Evolutionary conservation across 2,329 filamentous ascomycete genomes (phyloP).

Genomic region (Beauveria bassiana): DNA sequence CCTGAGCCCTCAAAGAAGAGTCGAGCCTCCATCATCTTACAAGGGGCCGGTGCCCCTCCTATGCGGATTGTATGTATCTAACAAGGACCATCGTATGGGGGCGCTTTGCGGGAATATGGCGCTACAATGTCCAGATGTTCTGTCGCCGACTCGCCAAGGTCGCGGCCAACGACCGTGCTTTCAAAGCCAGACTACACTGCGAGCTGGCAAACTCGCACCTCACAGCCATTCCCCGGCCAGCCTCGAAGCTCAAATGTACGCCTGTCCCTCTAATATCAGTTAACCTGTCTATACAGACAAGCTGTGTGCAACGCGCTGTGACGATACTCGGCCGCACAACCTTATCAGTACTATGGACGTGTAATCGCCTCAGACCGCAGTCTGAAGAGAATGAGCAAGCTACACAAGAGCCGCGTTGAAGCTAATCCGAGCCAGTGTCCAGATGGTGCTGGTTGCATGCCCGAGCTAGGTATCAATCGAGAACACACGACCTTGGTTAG

Average conservation of each 20-base stretch:
- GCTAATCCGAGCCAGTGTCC: background rate
- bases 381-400: background rate
- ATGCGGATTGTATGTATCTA: background rate
- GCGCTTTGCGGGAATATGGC: background rate
- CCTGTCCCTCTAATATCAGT: background rate
- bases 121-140: background rate
- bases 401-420: background rate
- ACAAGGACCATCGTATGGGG: background rate
- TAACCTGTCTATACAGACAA: background rate
- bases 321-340: background rate
- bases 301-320: background rate
- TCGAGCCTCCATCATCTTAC: slow-evolving; percentile 2
- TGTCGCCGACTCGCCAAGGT: background rate
- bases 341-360: background rate
- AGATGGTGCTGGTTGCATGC: background rate
- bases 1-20: slow-evolving; percentile 4
- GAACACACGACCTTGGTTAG: background rate
- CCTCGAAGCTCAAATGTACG: background rate
- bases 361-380: background rate
- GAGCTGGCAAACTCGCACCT: background rate
- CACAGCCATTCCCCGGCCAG: background rate
- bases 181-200: background rate
- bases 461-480: background rate
- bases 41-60: background rate
- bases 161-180: background rate